A percentile compares a stretch with the other conserved stretches of the same genome.
These are phyloP conservation scores for Cladophialophora immunda DNA, from an alignment of 2,329 filamentous ascomycete genomes.

Conservation along the genomic window DNA sequence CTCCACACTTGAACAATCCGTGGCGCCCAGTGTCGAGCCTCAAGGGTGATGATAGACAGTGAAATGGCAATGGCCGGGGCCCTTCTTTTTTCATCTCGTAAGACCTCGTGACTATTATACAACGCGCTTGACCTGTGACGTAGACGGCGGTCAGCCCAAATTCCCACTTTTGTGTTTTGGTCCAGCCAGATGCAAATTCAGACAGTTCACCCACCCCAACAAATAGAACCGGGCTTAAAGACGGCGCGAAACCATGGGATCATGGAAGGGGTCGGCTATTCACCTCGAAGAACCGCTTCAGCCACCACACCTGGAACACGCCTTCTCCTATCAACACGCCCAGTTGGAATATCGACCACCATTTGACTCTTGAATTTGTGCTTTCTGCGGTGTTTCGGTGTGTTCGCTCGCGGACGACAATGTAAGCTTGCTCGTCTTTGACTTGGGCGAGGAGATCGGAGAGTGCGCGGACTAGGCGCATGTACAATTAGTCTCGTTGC, in stretches of 20 bases:
- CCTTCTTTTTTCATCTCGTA: slow-evolving; percentile 2
- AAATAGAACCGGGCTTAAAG: neutral
- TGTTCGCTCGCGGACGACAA: slow-evolving; percentile 91
- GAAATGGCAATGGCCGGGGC: neutral
- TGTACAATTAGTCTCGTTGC: slow-evolving; percentile 10
- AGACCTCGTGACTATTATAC: slow-evolving; percentile 46
- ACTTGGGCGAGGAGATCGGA: slow-evolving; percentile 88
- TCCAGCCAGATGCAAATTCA: neutral
- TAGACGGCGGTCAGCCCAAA: slow-evolving; percentile 31
- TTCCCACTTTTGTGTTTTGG: slow-evolving; percentile 15
- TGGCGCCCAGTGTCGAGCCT: neutral
- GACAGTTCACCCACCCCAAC: neutral
- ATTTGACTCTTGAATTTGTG: slow-evolving; percentile 97
- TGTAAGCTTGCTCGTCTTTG: slow-evolving; percentile 98
- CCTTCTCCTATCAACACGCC: slow-evolving; percentile 88
- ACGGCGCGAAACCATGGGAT: slow-evolving; percentile 3
- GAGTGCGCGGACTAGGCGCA: slow-evolving; percentile 75
- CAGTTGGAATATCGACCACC: slow-evolving; percentile 99
- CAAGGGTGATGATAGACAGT: neutral
- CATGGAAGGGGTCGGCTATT: slow-evolving; percentile 38
- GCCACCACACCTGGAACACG: slow-evolving; percentile 98
- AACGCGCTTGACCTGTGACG: slow-evolving; percentile 56
- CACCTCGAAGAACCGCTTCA: slow-evolving; percentile 96
- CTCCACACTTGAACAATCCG: neutral
- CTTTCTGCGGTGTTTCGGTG: slow-evolving; percentile 99